Evolutionary conservation across 148 eudicot genomes (phyloP), one percentile per base, ranked within the genome.

Genomic region (Heliamphora exappendiculata): DNA sequence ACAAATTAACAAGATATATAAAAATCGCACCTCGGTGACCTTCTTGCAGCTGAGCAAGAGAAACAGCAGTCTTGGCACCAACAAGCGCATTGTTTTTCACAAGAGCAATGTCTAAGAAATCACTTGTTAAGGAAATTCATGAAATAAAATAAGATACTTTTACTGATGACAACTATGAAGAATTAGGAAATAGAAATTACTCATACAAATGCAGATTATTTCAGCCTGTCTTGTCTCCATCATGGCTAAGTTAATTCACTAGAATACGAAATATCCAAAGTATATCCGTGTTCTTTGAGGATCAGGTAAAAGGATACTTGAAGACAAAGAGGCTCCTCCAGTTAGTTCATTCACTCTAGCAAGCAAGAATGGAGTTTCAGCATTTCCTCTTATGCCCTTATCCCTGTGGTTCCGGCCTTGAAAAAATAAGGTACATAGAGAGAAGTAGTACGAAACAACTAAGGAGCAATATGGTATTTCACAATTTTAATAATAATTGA

Each of bases 281-380:
- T 60, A 5, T 8, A 24, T 50, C 31, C n/a, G 28, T 3, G 34
- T 20, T 36, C 39, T 53, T 36, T 29, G 34, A 41, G 67, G 50
- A 74, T 58, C 42, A 75, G 49, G 70, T 11, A 37, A 77, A 82
- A 89, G 98, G 96, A 95, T 95, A 95, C 98, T 96, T 68, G 99
- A 84, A 86, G 90, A 87, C 78, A 96, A 80, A 62, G 99, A 96
- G 31, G 97, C 97, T 87, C 99, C 98, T 73, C 98, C 97, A 45
- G 98, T 96, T 60, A 96, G 86, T 77, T 87, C 88, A 69, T 91
- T 96, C 78, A 96, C 99, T 85, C 90, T 93, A 34, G 86, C 79
- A 75, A 96, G 97, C 81, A 96, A 81, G 85, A 89, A 96, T n/a
- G 99, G 99, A 66, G 99, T 96, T 87, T 93, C 98, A 50, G 94